A percentile compares a stretch with the other conserved stretches of the same genome.
These are phyloP conservation scores for Isatis lusitanica DNA, from an alignment of 441 rosid genomes.

Conservation along the genomic window DNA sequence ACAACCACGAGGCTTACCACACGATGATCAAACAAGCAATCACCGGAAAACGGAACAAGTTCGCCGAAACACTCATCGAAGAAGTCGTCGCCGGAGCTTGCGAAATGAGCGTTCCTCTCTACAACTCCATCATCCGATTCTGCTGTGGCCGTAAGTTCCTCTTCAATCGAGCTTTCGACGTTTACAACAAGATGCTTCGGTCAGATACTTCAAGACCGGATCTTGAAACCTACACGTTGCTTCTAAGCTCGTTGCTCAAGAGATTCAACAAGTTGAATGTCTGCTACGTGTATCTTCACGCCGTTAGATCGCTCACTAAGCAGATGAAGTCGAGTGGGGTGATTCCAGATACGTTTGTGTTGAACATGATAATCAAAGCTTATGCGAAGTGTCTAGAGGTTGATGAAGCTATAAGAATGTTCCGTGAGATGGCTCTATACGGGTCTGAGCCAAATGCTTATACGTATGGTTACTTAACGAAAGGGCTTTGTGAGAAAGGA, in stretches of 20 bases:
- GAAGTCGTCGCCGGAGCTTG: slow-evolving; percentile 88
- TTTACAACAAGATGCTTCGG: slow-evolving; percentile 71
- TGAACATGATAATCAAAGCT: slow-evolving; percentile 89
- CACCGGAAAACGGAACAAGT: slow-evolving; percentile 60
- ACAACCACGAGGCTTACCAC: slow-evolving; percentile 64
- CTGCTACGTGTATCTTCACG: slow-evolving; percentile 71
- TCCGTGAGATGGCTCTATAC: slow-evolving; percentile 73
- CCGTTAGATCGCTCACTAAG: slow-evolving; percentile 66
- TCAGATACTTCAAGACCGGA: slow-evolving; percentile 71
- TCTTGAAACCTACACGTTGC: slow-evolving; percentile 65
- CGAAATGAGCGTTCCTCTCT: slow-evolving; percentile 61
- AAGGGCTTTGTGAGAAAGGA: slow-evolving; percentile 84
- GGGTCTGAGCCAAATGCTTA: slow-evolving; percentile 75
- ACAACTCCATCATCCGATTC: slow-evolving; percentile 65
- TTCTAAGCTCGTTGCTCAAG: slow-evolving; percentile 62
- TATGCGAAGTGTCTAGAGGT: slow-evolving; percentile 66
- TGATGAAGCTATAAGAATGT: slow-evolving; percentile 73
- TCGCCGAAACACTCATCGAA: slow-evolving; percentile 65
- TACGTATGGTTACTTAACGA: slow-evolving; percentile 64
- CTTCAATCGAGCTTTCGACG: slow-evolving; percentile 76
- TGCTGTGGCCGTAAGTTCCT: slow-evolving; percentile 76
- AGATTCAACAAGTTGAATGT: slow-evolving; percentile 70
- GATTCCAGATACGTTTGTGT: slow-evolving; percentile 73
- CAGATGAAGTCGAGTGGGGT: slow-evolving; percentile 85
- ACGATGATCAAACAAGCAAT: slow-evolving; percentile 56